A percentile compares a stretch with the other conserved stretches of the same genome.
These are phyloP conservation scores for Allium sativum DNA, from an alignment of 106 monocot species.

Conservation along the genomic window DNA sequence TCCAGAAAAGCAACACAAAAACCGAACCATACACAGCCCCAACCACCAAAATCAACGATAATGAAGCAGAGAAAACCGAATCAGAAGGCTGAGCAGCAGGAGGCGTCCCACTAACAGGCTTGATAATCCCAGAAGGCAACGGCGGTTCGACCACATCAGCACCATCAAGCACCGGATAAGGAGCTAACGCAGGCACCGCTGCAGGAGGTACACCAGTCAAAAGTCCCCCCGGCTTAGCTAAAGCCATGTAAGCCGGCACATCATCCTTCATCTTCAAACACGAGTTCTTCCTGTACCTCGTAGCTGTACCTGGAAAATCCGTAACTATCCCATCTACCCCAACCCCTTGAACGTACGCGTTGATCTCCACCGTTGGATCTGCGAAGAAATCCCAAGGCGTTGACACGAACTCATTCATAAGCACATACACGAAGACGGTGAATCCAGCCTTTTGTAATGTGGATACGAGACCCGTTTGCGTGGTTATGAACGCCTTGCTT, in stretches of 20 bases:
- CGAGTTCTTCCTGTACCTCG: conserved; percentile 19
- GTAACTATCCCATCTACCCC: conserved; percentile 44
- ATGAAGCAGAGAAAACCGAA: too few species aligned
- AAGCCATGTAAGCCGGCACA: conserved; percentile 7
- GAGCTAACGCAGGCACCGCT: conserved; percentile 14
- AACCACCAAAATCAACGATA: too few species aligned
- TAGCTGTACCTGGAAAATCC: conserved; percentile 36
- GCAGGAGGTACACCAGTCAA: background rate
- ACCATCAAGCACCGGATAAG: conserved; percentile 6
- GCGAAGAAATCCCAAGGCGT: conserved; percentile 48
- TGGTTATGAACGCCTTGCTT: conserved; percentile 12
- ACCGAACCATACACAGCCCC: too few species aligned
- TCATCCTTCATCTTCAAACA: conserved; percentile 11
- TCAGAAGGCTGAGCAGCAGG: conserved; percentile 11
- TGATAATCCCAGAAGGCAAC: conserved; percentile 2
- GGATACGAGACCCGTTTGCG: conserved; percentile 32
- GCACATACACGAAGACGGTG: conserved; percentile 31
- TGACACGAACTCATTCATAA: conserved; percentile 39
- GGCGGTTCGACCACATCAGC: conserved; percentile 24
- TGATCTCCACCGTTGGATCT: conserved; percentile 42
- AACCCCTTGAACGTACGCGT: conserved; percentile 18
- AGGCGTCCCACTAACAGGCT: background rate
- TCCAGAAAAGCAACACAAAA: too few species aligned
- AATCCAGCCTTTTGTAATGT: conserved; percentile 33
- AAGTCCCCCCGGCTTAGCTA: conserved; percentile 1